A percentile compares a stretch with the other conserved stretches of the same genome.
Evolutionary conservation across 805 yeast species (phyloP).

Genomic region (Nakazawaea ernobii): DNA sequence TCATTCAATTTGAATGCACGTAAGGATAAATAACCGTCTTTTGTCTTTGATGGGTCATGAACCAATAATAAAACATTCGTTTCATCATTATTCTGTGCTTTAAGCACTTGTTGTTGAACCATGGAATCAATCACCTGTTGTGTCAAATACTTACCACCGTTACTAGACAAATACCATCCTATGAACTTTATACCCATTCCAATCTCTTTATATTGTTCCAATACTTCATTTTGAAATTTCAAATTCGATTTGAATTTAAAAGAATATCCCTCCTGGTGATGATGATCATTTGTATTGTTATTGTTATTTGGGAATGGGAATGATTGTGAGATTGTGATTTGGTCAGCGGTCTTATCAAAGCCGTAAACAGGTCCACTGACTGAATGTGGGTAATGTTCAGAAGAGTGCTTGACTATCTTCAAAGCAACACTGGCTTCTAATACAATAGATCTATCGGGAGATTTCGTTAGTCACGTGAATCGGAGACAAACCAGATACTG

Average conservation of each 20-base stretch:
- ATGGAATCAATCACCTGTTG: conserved; percentile 64
- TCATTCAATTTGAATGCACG: conserved; percentile 65
- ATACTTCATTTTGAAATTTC: conserved; percentile 63
- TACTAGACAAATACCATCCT: conserved; percentile 78
- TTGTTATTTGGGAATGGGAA: conserved; percentile 55
- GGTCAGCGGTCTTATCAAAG: conserved; percentile 51
- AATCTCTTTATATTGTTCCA: conserved; percentile 53
- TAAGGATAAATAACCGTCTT: conserved; percentile 56
- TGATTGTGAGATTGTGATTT: conserved; percentile 49
- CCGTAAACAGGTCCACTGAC: conserved; percentile 73
- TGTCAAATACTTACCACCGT: conserved; percentile 64
- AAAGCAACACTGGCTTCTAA: conserved; percentile 49
- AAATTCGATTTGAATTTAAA: conserved; percentile 55
- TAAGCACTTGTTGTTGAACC: conserved; percentile 48
- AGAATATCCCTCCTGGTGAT: conserved; percentile 43
- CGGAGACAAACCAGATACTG: neutral
- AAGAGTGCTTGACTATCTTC: conserved; percentile 61
- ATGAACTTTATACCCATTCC: conserved; percentile 64
- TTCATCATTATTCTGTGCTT: conserved; percentile 21
- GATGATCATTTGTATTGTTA: conserved; percentile 42
- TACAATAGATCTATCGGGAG: conserved; percentile 25
- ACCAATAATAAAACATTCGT: conserved; percentile 49
- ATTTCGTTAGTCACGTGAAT: neutral
- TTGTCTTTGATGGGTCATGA: conserved; percentile 66
- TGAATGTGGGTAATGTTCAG: conserved; percentile 55